These are phyloP conservation scores for Phytophthora sp. DNA, from an alignment of 352 stramenopile species.

Conservation along the genomic window DNA sequence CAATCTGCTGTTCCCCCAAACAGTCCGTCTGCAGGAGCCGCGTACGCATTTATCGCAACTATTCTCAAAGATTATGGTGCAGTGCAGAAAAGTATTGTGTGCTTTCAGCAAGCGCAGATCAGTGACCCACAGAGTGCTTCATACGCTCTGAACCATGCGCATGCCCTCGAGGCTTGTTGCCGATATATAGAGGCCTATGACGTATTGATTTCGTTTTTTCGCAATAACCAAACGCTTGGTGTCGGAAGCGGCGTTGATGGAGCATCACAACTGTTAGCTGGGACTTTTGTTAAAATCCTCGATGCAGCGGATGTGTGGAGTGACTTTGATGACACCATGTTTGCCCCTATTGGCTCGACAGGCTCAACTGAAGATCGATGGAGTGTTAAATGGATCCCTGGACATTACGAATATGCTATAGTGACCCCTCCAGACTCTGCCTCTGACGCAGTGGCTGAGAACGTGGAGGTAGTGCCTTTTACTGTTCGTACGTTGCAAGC, in stretches of 20 bases:
- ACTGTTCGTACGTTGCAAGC: not conserved
- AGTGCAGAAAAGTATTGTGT: constrained; percentile 54
- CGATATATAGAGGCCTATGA: constrained; percentile 52
- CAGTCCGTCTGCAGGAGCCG: constrained; percentile 52
- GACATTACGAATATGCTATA: constrained; percentile 21
- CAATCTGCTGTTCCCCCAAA: constrained; percentile 40
- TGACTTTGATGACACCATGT: not conserved
- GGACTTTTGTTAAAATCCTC: constrained; percentile 41
- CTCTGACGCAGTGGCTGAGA: not conserved
- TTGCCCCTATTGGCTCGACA: no score
- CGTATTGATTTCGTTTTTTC: constrained; percentile 49
- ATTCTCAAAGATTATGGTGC: constrained; percentile 77
- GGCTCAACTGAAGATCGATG: constrained; percentile 12
- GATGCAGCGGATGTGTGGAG: constrained; percentile 28
- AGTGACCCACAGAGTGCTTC: constrained; percentile 48
- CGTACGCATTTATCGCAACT: constrained; percentile 77
- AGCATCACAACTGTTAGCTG: constrained; percentile 22
- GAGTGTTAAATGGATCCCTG: constrained; percentile 36
- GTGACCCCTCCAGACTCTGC: constrained; percentile 13
- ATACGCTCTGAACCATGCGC: constrained; percentile 73
- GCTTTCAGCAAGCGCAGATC: constrained; percentile 58
- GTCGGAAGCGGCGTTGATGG: constrained; percentile 25
- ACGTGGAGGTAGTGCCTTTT: not conserved
- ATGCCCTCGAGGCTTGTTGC: constrained; percentile 58
- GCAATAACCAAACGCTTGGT: constrained; percentile 35